A percentile compares a stretch with the other conserved stretches of the same genome.
Evolutionary conservation across 805 yeast genomes (phyloP).

Genomic region (Metschnikowia continentalis): DNA sequence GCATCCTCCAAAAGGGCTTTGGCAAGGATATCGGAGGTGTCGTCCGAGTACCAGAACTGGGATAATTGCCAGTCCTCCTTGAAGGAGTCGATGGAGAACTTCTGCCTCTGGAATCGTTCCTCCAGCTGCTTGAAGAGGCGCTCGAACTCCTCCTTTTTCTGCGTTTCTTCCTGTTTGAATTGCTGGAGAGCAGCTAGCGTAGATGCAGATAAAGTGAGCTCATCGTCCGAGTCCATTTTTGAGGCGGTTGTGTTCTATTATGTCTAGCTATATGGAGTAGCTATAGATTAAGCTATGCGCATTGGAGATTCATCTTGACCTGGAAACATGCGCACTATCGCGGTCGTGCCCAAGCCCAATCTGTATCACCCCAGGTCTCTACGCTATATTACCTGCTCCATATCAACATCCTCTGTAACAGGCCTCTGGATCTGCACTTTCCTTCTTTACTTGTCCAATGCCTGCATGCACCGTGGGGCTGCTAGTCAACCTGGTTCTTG

Average conservation of each 20-base stretch:
- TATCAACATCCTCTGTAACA: no score
- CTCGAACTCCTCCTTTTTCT: constrained; percentile 53
- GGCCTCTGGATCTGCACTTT: neutral
- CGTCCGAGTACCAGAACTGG: constrained; percentile 84
- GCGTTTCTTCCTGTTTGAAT: constrained; percentile 61
- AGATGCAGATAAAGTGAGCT: constrained; percentile 43
- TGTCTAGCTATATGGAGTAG: no score
- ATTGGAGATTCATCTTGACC: no score
- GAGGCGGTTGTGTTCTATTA: no score
- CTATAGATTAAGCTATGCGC: no score
- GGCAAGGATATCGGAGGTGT: constrained; percentile 66
- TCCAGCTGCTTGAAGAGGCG: constrained; percentile 56
- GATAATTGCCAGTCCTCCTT: constrained; percentile 93
- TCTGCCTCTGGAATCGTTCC: constrained; percentile 41
- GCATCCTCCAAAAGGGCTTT: constrained; percentile 75
- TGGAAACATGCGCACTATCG: constrained; percentile 2
- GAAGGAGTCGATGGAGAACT: constrained; percentile 63
- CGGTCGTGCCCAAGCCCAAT: neutral
- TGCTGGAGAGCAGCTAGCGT: constrained; percentile 57
- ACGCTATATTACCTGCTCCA: neutral
- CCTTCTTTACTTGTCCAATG: constrained; percentile 4
- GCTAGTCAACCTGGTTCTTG: constrained; percentile 13
- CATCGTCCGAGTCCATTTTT: constrained; percentile 38
- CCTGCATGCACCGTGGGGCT: constrained; percentile 17
- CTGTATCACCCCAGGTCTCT: neutral